Percentiles rank a stretch among this genome's conserved stretches.
phyloP scores from a whole-genome alignment of 2,329 filamentous ascomycete genomes.

The Zymoseptoria pseudotritici region DNA sequence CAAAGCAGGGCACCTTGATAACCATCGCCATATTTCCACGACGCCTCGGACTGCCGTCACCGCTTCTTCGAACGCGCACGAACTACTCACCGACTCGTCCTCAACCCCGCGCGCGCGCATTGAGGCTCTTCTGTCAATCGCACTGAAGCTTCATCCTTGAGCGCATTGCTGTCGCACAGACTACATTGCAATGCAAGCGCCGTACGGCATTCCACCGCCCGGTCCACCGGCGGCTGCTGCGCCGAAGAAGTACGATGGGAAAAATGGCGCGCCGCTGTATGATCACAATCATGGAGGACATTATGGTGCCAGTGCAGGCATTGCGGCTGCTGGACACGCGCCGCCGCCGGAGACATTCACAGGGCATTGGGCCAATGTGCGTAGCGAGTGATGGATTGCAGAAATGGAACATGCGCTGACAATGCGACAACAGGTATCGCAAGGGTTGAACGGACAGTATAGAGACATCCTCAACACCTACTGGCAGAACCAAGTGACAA shows the following conservation, averaged over 20 bases:
- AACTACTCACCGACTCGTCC: neutral
- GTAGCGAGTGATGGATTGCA: constrained; percentile 26
- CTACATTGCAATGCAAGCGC: constrained; percentile 20
- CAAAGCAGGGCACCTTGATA: neutral
- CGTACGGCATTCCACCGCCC: constrained; percentile 21
- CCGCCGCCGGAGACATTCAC: constrained; percentile 88
- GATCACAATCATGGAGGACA: constrained; percentile 41
- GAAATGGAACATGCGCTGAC: constrained; percentile 6
- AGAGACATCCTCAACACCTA: constrained; percentile 97
- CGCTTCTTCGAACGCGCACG: neutral
- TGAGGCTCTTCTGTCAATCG: neutral
- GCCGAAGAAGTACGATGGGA: constrained; percentile 42
- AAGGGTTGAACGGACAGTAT: constrained; percentile 85
- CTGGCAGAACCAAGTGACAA: constrained; percentile 97
- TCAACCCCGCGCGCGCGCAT: neutral
- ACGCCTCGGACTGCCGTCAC: neutral
- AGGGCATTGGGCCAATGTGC: constrained; percentile 88
- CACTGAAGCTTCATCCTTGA: neutral
- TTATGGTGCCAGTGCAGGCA: constrained; percentile 51
- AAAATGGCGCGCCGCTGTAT: constrained; percentile 43
- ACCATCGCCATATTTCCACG: neutral
- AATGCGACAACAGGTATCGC: constrained; percentile 62
- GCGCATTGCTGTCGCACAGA: neutral
- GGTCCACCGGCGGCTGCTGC: constrained; percentile 28
- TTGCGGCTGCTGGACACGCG: constrained; percentile 78